Evolutionary conservation across 164 flowering plant species (phyloP), one percentile per base, ranked within the genome.

Genomic region (Umbilicus rupestris): DNA sequence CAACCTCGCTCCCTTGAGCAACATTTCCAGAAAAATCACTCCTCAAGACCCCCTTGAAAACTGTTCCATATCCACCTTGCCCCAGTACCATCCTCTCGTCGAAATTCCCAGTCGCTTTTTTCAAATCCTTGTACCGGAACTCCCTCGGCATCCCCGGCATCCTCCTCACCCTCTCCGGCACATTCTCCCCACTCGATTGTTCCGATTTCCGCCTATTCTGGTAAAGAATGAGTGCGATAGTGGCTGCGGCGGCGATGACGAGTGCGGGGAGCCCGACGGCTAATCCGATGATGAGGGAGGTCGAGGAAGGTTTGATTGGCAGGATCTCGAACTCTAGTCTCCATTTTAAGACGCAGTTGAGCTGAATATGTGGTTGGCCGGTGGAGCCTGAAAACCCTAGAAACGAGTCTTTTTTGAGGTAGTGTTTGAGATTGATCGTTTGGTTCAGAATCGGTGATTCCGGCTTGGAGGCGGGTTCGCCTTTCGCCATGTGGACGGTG

Each of bases 31-130:
- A 39, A 46, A 26, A 24, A 52, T 74, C 82, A 19, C 58, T 33
- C 0, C 71, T 69, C 66, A 89, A 35, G 12, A 71, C 41, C 5
- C 92, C 92, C 65, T 68, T 87, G 72, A 81, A 89, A 19, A 89
- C 92, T 0, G 79, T 74, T 12, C 96, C 93, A 65, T 75, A 89
- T 22, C 96, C 93, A 12, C 96, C 96, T 70, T 83, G 79, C 8
- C 96, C 96, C 19, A 90, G 76, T 73, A 72, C 78, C 70, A 39
- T 41, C 63, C 72, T 81, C 58, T 79, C 85, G 59, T 79, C 73
- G 71, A 89, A 89, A n/a, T 82, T 81, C 24, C 77, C 69, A 0
- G 96, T 87, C 0, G 89, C 90, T 69, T 76, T 82, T 73, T 82
- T 87, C 75, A 87, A 41, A 8, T 87, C 89, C 67, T 68, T 80